Conservation (phyloP, 1,139 yeast genomes). For the Insectozyma bohioensis region DNA sequence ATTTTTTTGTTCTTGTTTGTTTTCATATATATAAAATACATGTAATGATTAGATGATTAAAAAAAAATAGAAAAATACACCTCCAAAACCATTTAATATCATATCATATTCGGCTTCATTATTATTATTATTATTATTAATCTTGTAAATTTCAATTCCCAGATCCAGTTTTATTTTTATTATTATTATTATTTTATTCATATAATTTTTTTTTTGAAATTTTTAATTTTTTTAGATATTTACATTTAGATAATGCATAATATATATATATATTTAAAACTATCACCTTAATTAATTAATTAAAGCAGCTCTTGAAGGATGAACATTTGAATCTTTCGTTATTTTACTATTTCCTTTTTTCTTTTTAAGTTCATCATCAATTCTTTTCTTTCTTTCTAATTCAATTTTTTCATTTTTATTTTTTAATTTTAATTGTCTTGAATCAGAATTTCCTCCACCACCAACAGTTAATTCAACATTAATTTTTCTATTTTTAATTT, state of each 20-base stretch:
- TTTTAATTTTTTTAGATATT: no score
- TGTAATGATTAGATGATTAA: no score
- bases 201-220: no score
- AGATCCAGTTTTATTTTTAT: no score
- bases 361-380: conserved; percentile 28
- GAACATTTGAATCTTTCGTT: conserved; percentile 40
- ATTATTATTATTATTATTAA: no score
- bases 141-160: no score
- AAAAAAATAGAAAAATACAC: no score
- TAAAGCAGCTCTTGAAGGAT: conserved; percentile 58
- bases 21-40: no score
- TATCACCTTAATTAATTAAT: conserved; percentile 19
- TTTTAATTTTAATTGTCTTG: conserved; percentile 67
- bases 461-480: conserved; percentile 97
- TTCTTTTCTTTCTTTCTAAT: conserved; percentile 59
- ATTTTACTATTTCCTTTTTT: conserved; percentile 24
- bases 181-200: no score
- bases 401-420: conserved; percentile 74
- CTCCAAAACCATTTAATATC: no score
- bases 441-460: conserved; percentile 90
- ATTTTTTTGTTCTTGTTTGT: conserved; percentile 7
- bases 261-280: background rate
- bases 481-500: conserved; percentile 67
- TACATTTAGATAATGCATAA: background rate
- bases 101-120: no score